phyloP scores from a whole-genome alignment of 2,329 filamentous ascomycete genomes.

The Beauveria sp. region DNA sequence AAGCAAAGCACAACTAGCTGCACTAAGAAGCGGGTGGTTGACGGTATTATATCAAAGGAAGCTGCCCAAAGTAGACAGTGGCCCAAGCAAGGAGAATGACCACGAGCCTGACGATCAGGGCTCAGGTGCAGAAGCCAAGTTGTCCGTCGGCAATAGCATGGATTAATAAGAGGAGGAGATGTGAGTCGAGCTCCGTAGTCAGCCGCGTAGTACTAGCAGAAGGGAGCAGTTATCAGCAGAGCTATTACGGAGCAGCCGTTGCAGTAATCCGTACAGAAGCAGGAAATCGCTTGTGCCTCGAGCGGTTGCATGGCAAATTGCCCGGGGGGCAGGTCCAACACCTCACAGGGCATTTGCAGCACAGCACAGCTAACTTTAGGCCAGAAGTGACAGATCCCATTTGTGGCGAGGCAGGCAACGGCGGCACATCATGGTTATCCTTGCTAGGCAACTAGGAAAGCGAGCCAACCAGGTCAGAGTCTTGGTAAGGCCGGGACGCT shows the following conservation, averaged over 20 bases:
- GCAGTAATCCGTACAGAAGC: not conserved
- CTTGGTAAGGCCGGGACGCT: slow-evolving; percentile 18
- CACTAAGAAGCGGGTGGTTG: not conserved
- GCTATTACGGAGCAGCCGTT: not conserved
- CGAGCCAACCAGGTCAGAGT: slow-evolving; percentile 1
- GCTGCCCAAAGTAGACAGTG: not conserved
- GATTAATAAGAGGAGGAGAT: not conserved
- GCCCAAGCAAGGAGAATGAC: not conserved
- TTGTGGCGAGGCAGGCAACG: slow-evolving; percentile 13
- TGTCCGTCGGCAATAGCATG: not conserved
- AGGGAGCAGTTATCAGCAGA: not conserved
- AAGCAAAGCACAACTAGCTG: not conserved
- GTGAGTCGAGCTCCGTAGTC: not conserved
- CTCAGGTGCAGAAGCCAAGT: not conserved
- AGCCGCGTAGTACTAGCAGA: not conserved
- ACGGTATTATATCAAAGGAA: not conserved
- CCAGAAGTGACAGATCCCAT: slow-evolving; percentile 20
- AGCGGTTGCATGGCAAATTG: slow-evolving; percentile 1
- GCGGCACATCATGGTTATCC: slow-evolving; percentile 11
- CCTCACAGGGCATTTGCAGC: not conserved
- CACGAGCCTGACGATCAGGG: not conserved
- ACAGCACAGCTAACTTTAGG: not conserved
- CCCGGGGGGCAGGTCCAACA: not conserved
- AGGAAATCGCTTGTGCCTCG: not conserved
- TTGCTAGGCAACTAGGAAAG: not conserved